phyloP scores from a whole-genome alignment of 2,329 filamentous ascomycete species.

The Magnaporthiopsis incrustans region DNA sequence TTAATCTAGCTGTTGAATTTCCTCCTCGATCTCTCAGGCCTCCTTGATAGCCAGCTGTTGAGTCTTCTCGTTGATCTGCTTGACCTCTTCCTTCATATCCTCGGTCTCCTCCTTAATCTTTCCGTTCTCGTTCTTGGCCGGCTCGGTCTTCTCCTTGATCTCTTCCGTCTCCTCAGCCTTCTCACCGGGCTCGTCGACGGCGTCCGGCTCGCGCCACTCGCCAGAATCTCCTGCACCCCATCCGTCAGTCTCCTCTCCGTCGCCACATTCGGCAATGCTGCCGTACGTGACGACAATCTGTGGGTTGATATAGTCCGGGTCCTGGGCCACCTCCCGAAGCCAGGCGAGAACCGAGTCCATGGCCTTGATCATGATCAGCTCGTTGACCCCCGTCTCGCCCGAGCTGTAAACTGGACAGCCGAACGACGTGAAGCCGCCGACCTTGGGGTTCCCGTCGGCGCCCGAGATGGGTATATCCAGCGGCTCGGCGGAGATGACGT shows the following conservation, averaged over 20 bases:
- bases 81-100: neutral
- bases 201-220: neutral
- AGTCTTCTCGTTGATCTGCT: no score
- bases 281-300: conserved; percentile 14
- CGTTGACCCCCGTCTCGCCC: conserved; percentile 53
- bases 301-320: conserved; percentile 18
- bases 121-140: neutral
- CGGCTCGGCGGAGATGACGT: conserved; percentile 44
- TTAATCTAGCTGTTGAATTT: no score
- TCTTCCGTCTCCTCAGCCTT: neutral
- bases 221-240: neutral
- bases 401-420: conserved; percentile 65
- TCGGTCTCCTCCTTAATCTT: neutral
- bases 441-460: conserved; percentile 36
- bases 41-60: no score
- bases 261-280: conserved; percentile 6
- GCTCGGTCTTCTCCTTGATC: neutral
- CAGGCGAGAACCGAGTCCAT: conserved; percentile 19
- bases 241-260: neutral
- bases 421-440: conserved; percentile 30
- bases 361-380: conserved; percentile 51
- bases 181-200: neutral
- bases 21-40: no score
- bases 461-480: conserved; percentile 46
- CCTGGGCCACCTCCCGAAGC: conserved; percentile 17